A percentile compares a stretch with the other conserved stretches of the same genome.
phyloP scores from a whole-genome alignment of 352 stramenopile species.

The Phytophthora quininea region DNA sequence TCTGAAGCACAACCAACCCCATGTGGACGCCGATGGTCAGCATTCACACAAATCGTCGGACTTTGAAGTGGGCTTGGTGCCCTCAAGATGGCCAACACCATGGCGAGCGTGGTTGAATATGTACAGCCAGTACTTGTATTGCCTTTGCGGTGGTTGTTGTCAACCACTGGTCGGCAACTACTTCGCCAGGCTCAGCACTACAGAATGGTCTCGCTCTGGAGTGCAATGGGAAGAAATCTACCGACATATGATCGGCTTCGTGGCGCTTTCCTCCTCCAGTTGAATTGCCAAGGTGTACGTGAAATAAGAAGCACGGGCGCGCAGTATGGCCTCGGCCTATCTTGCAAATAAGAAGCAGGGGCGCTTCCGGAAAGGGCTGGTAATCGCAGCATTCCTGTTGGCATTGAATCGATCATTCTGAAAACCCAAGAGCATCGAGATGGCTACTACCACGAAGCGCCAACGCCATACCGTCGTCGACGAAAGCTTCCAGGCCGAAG shows the following conservation, averaged over 20 bases:
- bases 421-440: background rate
- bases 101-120: constrained; percentile 27
- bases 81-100: constrained; percentile 10
- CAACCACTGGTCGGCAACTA: background rate
- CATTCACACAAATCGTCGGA: background rate
- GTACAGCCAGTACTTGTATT: background rate
- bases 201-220: no score
- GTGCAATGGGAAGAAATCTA: no score
- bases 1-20: background rate
- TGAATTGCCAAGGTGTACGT: no score
- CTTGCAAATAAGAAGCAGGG: constrained; percentile 34
- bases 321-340: no score
- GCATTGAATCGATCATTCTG: no score
- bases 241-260: no score
- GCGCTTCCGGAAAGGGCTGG: background rate
- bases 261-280: no score
- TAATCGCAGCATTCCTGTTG: background rate
- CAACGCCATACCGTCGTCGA: constrained; percentile 12
- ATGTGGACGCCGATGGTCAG: constrained; percentile 8
- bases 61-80: constrained; percentile 5
- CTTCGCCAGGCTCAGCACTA: background rate
- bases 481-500: constrained; percentile 4
- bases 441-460: constrained; percentile 14
- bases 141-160: background rate
- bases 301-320: no score